Base-by-base conservation (phyloP, 345 rosid genomes). In the Alliaria petiolata region DNA sequence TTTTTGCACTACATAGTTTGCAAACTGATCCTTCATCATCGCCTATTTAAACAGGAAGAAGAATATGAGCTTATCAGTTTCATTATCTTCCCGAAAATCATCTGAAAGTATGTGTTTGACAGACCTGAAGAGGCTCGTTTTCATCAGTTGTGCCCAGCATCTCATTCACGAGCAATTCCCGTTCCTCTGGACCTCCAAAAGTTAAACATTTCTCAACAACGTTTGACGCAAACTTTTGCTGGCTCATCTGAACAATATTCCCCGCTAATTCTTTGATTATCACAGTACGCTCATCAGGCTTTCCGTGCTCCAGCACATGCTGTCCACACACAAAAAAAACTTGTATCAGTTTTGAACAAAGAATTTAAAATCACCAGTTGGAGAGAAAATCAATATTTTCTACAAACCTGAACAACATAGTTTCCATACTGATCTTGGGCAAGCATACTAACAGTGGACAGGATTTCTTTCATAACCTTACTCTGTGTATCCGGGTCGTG, bases 1-100 rank as follows among this genome's bases (percentile, higher is more conserved):
- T 72, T 92, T 92, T 79, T 92, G 98, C 80, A 92, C 98, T 51
- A 92, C 98, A 47, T 92, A 92, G 81, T 92, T 92, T 35, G 96
- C 98, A 76, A 90, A 92, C 80, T 92, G 98, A 76, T 92, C 98
- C 82, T 92, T 92, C 98, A 92, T 92, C 98, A 92, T 92, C 47
- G 76, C 93, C 98, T 92, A 9, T 38, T 35, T 34, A 72, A 66
- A 61, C 44, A 72, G 46, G 59, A 47, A 56, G 5, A 44, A 55
- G 43, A 73, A 9, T 47, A n/a, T 20, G 46, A 62, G 55, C 25
- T 13, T 46, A n/a, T 4, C 4, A 0, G 6, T 46, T 39, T 55
- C 43, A 11, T 35, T 28, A 13, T 8, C 16, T 16, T 13, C 16
- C 44, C 2, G 7, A 62, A 2, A 8, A 63, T 8, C 26, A 60